A percentile compares a stretch with the other conserved stretches of the same genome.
phyloP scores from a whole-genome alignment of 108 stramenopile species.

The Cylindrotheca closterium region DNA sequence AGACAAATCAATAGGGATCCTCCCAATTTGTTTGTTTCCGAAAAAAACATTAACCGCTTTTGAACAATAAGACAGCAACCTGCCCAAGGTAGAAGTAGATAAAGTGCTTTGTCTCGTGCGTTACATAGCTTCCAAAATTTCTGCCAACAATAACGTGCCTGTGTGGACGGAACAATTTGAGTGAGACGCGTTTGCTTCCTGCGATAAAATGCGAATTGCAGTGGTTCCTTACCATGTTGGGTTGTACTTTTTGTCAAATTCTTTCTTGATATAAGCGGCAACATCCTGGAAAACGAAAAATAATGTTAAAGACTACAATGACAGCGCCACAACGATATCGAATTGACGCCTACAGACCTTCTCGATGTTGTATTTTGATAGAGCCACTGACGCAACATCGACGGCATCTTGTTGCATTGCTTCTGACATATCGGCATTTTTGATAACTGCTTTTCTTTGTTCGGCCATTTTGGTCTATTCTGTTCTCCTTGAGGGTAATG shows the following conservation, averaged over 20 bases:
- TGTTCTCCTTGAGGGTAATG: too few relatives aligned
- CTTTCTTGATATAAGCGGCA: conserved; percentile 99
- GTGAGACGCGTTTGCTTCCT: too few relatives aligned
- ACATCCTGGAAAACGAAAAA: conserved; percentile 80
- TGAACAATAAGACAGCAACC: conserved; percentile 98
- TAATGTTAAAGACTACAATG: conserved; percentile 1
- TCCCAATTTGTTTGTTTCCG: too few relatives aligned
- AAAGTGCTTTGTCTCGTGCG: conserved; percentile 98
- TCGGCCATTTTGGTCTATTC: conserved; percentile 75
- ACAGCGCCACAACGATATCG: neutral
- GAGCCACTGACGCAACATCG: conserved; percentile 98
- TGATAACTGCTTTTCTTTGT: conserved; percentile 99
- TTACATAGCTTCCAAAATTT: conserved; percentile 70
- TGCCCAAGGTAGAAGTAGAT: conserved; percentile 99
- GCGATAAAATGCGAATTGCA: too few relatives aligned
- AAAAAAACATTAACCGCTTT: conserved; percentile 98
- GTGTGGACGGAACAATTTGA: too few relatives aligned
- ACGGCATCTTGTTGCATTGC: conserved; percentile 99
- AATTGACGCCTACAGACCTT: conserved; percentile 63
- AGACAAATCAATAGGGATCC: too few relatives aligned
- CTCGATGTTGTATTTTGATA: conserved; percentile 99
- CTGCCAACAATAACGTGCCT: conserved; percentile 85
- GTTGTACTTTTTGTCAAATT: conserved; percentile 99
- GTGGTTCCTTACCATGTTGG: conserved; percentile 92
- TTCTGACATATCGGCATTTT: conserved; percentile 99